Evolutionary conservation across 2,329 filamentous ascomycete species (phyloP).

Genomic region (Nothomitra cinnamomea): DNA sequence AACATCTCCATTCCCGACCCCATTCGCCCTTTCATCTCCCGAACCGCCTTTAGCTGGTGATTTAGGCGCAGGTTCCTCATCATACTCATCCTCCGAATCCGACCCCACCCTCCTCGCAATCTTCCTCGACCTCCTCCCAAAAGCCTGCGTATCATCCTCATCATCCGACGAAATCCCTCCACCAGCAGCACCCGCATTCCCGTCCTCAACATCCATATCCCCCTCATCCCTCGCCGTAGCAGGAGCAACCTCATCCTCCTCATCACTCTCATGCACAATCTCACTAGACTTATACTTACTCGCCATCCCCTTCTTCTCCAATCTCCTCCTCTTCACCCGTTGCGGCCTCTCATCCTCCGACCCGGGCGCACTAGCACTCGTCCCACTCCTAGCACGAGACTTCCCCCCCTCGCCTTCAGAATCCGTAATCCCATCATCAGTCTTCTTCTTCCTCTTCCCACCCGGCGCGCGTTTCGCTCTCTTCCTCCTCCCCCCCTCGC

Average conservation of each 20-base stretch:
- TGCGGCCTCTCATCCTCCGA: constrained; percentile 15
- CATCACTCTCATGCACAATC: constrained; percentile 54
- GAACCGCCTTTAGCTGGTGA: no score
- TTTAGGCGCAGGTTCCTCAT: no score
- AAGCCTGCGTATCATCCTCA: not conserved
- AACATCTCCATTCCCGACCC: no score
- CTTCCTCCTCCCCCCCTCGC: constrained; percentile 70
- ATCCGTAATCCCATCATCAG: constrained; percentile 14
- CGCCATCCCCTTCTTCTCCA: constrained; percentile 34
- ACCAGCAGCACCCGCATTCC: constrained; percentile 9
- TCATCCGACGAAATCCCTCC: not conserved
- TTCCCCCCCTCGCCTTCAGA: constrained; percentile 9
- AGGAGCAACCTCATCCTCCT: constrained; percentile 5
- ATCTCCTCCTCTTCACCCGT: constrained; percentile 41
- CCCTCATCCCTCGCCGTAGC: not conserved
- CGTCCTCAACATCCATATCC: constrained; percentile 9
- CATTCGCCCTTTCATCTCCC: no score
- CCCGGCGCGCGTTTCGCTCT: constrained; percentile 30
- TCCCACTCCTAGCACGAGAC: constrained; percentile 2
- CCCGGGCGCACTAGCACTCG: not conserved
- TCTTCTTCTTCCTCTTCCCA: constrained; percentile 42
- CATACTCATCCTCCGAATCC: not conserved
- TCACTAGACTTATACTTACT: constrained; percentile 75
- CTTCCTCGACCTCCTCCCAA: not conserved
- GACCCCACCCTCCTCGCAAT: not conserved